Percentiles rank a stretch among this genome's conserved stretches.
phyloP scores from a whole-genome alignment of 108 stramenopile species.

The Bacterosira constricta region DNA sequence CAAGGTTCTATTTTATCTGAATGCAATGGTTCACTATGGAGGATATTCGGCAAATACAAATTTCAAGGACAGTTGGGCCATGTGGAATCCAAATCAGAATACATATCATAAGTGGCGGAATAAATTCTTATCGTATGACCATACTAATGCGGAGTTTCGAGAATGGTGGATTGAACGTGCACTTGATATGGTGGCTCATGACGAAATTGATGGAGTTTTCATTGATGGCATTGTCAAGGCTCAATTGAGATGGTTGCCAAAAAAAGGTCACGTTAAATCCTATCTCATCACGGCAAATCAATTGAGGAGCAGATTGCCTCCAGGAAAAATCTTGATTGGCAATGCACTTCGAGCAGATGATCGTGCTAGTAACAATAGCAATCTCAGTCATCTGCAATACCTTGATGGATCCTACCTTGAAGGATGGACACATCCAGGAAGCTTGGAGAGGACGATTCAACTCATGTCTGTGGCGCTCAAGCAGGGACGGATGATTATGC shows the following conservation, averaged over 20 bases:
- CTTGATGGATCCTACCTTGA: constrained; percentile 48
- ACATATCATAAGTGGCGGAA: constrained; percentile 16
- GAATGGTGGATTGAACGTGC: constrained; percentile 51
- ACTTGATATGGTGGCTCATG: constrained; percentile 26
- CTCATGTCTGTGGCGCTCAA: constrained; percentile 27
- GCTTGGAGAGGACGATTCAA: constrained; percentile 17
- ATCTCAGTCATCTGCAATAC: constrained; percentile 38
- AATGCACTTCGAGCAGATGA: constrained; percentile 27
- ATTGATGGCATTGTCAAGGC: constrained; percentile 41
- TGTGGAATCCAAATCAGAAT: constrained; percentile 2
- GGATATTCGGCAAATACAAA: constrained; percentile 30
- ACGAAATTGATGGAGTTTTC: constrained; percentile 45
- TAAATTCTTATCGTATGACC: constrained; percentile 32
- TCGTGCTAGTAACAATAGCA: not conserved
- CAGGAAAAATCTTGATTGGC: constrained; percentile 37
- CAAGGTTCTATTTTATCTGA: constrained; percentile 45
- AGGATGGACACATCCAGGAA: constrained; percentile 16
- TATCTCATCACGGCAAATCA: constrained; percentile 35
- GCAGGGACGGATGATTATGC: constrained; percentile 21
- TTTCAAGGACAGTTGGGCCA: constrained; percentile 31
- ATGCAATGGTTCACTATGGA: constrained; percentile 44
- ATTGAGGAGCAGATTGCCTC: constrained; percentile 29
- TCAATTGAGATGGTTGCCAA: not conserved
- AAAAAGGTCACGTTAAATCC: constrained; percentile 13
- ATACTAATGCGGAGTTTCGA: constrained; percentile 31